phyloP scores from a whole-genome alignment of 1,284 basidiomycete species.

The Lentinula novae-zelandiae region DNA sequence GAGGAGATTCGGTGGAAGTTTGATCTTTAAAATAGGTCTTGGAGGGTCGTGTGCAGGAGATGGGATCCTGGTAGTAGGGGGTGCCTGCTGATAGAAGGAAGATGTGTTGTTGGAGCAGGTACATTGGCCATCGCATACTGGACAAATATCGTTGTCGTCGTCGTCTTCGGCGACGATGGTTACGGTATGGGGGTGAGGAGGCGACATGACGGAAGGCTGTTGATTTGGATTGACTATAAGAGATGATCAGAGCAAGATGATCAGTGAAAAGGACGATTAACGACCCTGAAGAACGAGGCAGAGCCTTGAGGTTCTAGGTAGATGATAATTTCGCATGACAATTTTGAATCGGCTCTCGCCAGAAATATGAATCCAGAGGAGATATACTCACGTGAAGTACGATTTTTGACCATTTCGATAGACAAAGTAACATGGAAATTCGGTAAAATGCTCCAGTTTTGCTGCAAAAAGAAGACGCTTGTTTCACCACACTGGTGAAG shows the following conservation, averaged over 20 bases:
- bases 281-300: conserved; percentile 21
- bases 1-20: conserved; percentile 55
- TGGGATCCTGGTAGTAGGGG: conserved; percentile 14
- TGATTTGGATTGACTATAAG: conserved; percentile 51
- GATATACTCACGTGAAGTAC: conserved; percentile 39
- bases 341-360: conserved; percentile 28
- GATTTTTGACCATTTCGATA: conserved; percentile 47
- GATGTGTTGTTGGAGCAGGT: conserved; percentile 42
- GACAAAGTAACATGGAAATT: conserved; percentile 33
- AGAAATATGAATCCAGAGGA: conserved; percentile 22
- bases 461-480: conserved; percentile 15
- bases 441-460: conserved; percentile 46
- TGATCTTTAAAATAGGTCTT: conserved; percentile 64
- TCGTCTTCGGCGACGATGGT: conserved; percentile 47
- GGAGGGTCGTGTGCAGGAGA: conserved; percentile 15
- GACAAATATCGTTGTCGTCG: conserved; percentile 80
- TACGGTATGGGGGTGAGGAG: conserved; percentile 65
- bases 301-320: conserved; percentile 5
- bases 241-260: conserved; percentile 12
- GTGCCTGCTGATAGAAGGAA: conserved; percentile 18
- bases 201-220: conserved; percentile 58
- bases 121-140: conserved; percentile 82
- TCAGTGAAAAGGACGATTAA: conserved; percentile 21
- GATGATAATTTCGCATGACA: conserved; percentile 9
- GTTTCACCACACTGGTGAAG: conserved; percentile 2